These are phyloP conservation scores for Chaetomiaceae sp. DNA, from an alignment of 2,329 filamentous ascomycete species.

Conservation along the genomic window DNA sequence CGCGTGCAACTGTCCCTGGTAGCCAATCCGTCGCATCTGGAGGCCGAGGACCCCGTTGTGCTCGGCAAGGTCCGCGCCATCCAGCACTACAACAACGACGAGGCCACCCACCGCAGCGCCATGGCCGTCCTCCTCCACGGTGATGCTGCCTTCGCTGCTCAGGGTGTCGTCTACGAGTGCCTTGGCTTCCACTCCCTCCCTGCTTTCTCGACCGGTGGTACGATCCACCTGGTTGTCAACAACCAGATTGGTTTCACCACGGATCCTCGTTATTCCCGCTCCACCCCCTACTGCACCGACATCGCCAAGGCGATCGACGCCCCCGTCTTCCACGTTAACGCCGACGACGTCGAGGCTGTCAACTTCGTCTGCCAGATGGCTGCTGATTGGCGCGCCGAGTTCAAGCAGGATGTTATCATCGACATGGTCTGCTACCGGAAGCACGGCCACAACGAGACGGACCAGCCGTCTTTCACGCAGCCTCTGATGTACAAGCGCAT, in stretches of 20 bases:
- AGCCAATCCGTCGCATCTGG: constrained; percentile 95
- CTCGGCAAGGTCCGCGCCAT: constrained; percentile 96
- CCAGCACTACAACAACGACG: constrained; percentile 98
- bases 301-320: constrained; percentile 99
- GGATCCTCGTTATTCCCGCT: constrained; percentile 93
- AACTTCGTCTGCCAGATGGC: constrained; percentile 98
- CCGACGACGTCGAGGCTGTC: constrained; percentile 95
- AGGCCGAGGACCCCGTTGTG: constrained; percentile 96
- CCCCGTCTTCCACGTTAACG: constrained; percentile 98
- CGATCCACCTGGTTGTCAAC: constrained; percentile 95
- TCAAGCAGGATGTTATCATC: constrained; percentile 97
- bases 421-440: constrained; percentile 99
- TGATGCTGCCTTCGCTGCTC: constrained; percentile 92
- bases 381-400: constrained; percentile 96
- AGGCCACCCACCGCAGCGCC: constrained; percentile 79
- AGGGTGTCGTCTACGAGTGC: constrained; percentile 97
- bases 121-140: constrained; percentile 97
- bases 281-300: constrained; percentile 97
- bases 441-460: constrained; percentile 98
- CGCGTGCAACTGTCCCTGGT: constrained; percentile 98
- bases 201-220: constrained; percentile 94
- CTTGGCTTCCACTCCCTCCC: constrained; percentile 96
- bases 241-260: constrained; percentile 99
- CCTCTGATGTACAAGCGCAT: constrained; percentile 99
- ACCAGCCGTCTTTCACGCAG: constrained; percentile 99